These are phyloP conservation scores for Trebouxia sp. DNA, from an alignment of 139 green algal species.

Conservation along the genomic window DNA sequence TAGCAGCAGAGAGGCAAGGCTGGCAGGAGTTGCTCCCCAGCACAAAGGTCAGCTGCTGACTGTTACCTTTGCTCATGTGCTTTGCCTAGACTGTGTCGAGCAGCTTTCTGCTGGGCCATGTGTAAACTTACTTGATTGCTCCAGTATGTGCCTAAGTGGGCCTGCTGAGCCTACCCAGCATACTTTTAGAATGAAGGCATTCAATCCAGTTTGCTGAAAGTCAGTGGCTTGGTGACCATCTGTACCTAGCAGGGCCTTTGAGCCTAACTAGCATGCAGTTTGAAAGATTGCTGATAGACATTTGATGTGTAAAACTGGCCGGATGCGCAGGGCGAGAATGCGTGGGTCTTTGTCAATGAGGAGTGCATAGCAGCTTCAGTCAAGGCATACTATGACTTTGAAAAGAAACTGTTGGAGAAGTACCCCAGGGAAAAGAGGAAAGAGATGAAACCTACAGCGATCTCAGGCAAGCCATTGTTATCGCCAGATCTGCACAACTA, in stretches of 20 bases:
- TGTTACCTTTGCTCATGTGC: too few species aligned
- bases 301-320: neutral
- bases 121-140: too few species aligned
- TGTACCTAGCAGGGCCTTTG: neutral
- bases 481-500: too few species aligned
- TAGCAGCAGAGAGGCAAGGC: constrained; percentile 53
- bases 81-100: too few species aligned
- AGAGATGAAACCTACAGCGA: neutral
- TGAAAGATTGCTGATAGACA: too few species aligned
- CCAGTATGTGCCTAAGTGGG: neutral
- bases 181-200: too few species aligned
- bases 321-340: constrained; percentile 80
- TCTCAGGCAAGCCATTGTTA: constrained; percentile 3
- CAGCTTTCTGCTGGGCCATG: too few species aligned
- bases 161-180: too few species aligned
- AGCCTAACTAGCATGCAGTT: neutral
- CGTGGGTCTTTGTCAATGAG: constrained; percentile 88
- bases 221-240: too few species aligned
- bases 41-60: neutral
- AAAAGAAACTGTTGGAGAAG: constrained; percentile 61
- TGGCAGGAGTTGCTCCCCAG: neutral
- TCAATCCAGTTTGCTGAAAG: too few species aligned
- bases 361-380: constrained; percentile 70
- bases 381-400: constrained; percentile 77
- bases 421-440: constrained; percentile 49